Evolutionary conservation across 2,329 filamentous ascomycete species (phyloP), one percentile per base, ranked within the genome.

Genomic region (Lachnellula suecica): DNA sequence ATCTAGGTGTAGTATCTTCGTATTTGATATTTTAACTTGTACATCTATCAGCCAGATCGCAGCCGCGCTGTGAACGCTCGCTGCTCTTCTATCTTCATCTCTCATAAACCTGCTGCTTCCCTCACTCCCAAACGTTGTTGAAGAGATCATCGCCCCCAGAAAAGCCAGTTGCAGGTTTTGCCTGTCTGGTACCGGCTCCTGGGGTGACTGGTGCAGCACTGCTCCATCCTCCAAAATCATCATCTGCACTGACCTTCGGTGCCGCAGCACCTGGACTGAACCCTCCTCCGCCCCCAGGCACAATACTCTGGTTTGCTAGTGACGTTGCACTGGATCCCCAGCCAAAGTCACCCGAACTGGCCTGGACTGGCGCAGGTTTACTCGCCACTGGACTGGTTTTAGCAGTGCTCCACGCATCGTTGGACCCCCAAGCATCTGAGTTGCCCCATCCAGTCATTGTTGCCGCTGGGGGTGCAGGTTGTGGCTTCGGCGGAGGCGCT

Each of bases 211-310:
- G 86, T 74, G 78, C 75, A 41, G 84, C 83, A 66, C 90, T 95
- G 44, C 89, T 85, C 93, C 93, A 97, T 11, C 93, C 92, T 19
- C 93, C 93, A 74, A 97, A 97, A 67, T 97, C 93, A 70, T 97
- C 93, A 63, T 97, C 93, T 0, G 89, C 88, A 31, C 88, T 80
- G 2, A 96, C 88, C 64, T 87, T 86, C 22, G 89, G 84, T 48
- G 68, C 65, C 37, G 76, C 70, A 35, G 66, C 61, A 60, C 63
- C 66, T 59, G 60, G 73, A 48, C 76, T 81, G 70, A 89, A 87
- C 5, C 87, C 87, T 22, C 87, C 86, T 60, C 79, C 79, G 0
- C 81, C 74, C 1, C 82, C 80, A 2, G 81, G 80, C 19, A 87
- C 76, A 66, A 86, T 83, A 45, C 82, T 79, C 56, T 82, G 78